Conservation (phyloP, 1,139 yeast species). For the Geotrichum histeridarum region DNA sequence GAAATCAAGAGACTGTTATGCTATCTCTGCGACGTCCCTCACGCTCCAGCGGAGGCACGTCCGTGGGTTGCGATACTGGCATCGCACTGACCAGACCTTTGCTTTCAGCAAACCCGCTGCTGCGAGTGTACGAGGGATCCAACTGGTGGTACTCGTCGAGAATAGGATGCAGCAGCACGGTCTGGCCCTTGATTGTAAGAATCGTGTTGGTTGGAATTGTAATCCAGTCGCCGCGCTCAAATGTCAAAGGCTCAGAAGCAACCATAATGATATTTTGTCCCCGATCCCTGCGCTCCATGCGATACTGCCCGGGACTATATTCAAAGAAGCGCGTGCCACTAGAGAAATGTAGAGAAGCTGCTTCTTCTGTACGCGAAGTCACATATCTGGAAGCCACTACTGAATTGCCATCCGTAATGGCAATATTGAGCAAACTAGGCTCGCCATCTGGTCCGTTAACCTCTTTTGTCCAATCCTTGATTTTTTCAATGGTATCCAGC, state of each 20-base stretch:
- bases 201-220: constrained; percentile 91
- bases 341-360: constrained; percentile 91
- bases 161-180: constrained; percentile 86
- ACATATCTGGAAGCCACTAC: constrained; percentile 86
- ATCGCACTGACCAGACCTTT: constrained; percentile 86
- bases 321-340: constrained; percentile 90
- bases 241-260: constrained; percentile 93
- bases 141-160: constrained; percentile 80
- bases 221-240: constrained; percentile 96
- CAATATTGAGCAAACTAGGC: constrained; percentile 86
- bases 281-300: constrained; percentile 89
- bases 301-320: constrained; percentile 74
- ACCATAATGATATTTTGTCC: constrained; percentile 94
- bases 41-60: constrained; percentile 77
- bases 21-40: constrained; percentile 56
- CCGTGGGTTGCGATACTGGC: constrained; percentile 45
- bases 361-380: constrained; percentile 85
- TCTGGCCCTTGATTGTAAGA: constrained; percentile 76
- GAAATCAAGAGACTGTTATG: not conserved
- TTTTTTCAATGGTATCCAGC: constrained; percentile 62
- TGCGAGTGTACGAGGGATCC: constrained; percentile 62
- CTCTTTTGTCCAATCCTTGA: constrained; percentile 62
- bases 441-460: constrained; percentile 48
- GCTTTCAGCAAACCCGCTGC: constrained; percentile 77
- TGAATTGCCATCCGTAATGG: constrained; percentile 89